These are phyloP conservation scores for Coix lacrymajobi DNA, from an alignment of 176 grass and related monocot species.

Conservation along the genomic window DNA sequence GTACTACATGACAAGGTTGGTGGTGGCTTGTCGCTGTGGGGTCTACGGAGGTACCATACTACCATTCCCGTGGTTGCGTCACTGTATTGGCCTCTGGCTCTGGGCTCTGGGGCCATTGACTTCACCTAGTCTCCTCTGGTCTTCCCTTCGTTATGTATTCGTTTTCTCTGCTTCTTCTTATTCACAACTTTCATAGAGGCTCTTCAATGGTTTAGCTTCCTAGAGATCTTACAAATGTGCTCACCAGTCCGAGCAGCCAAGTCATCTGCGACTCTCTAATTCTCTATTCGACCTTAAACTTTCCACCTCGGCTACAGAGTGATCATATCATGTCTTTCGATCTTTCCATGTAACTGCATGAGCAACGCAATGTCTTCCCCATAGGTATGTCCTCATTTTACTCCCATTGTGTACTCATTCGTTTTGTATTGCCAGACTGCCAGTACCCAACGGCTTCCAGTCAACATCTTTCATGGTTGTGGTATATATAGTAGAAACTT, in stretches of 20 bases:
- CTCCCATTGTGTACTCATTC: not conserved
- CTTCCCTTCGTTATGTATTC: not conserved
- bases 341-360: not conserved
- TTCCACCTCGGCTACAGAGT: not conserved
- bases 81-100: no score
- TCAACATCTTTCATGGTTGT: not conserved
- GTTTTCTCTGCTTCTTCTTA: not conserved
- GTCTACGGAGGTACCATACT: no score
- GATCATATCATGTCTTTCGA: not conserved
- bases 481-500: not conserved
- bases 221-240: not conserved
- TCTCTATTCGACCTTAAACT: not conserved
- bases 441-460: not conserved
- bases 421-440: not conserved
- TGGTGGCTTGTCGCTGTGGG: not conserved
- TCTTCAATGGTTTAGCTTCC: not conserved
- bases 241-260: not conserved
- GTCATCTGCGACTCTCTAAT: not conserved
- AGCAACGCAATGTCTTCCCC: not conserved
- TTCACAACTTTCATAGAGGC: no score
- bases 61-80: not conserved
- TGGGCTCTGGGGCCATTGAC: not conserved
- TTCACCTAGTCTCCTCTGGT: not conserved
- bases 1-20: not conserved
- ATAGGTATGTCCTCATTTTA: not conserved